A percentile compares a stretch with the other conserved stretches of the same genome.
Evolutionary conservation across 345 rosid species (phyloP).

Genomic region (Eucalyptus pauciflora): DNA sequence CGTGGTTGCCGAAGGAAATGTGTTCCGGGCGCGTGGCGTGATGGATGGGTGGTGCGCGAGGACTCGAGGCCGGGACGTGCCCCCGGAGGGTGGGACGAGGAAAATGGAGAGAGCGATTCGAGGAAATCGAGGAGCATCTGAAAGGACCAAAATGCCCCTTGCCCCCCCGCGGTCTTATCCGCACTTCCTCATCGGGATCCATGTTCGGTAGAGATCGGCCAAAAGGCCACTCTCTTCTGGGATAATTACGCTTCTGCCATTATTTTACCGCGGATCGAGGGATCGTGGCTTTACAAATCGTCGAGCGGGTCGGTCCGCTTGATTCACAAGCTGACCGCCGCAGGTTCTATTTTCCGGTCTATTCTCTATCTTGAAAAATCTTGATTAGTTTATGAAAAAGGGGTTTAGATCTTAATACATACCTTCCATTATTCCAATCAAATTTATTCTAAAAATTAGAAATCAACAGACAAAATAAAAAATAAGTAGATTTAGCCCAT

Average conservation of each 20-base stretch:
- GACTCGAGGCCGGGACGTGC: neutral
- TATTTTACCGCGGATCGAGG: neutral
- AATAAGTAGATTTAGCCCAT: too few relatives aligned
- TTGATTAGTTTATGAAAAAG: neutral
- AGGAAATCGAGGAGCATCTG: neutral
- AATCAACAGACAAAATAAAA: too few relatives aligned
- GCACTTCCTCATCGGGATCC: neutral
- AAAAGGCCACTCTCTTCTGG: neutral
- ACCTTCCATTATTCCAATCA: too few relatives aligned
- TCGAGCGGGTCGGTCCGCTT: neutral
- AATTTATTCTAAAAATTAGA: too few relatives aligned
- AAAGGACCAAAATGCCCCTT: neutral
- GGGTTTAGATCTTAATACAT: neutral
- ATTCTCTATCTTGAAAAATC: neutral
- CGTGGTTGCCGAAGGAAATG: neutral
- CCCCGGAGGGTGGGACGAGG: neutral
- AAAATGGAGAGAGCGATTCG: neutral
- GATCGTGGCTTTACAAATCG: neutral
- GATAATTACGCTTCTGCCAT: neutral
- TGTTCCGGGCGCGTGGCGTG: neutral
- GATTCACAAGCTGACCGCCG: neutral
- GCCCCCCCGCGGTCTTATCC: neutral
- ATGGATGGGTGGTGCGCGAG: neutral
- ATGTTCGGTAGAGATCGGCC: neutral
- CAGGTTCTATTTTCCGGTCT: neutral